These are phyloP conservation scores for Pezizomycotina sp. DNA, from an alignment of 2,329 filamentous ascomycete species.

Conservation along the genomic window DNA sequence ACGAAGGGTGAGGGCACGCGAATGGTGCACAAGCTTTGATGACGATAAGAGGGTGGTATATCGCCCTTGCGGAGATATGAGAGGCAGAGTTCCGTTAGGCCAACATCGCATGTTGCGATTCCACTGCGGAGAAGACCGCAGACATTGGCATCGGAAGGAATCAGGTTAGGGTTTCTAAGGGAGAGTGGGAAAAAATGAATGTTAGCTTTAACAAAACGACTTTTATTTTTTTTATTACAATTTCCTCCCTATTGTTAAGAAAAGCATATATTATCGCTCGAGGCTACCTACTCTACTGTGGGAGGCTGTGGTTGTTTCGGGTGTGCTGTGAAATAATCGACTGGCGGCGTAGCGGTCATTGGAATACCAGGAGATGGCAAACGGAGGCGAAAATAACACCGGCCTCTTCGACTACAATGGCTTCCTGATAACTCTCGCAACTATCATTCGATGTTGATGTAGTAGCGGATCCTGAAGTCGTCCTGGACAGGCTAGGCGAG, in stretches of 20 bases:
- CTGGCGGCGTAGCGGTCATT: constrained; percentile 4
- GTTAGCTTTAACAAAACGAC: background rate
- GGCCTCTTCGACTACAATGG: too few species aligned
- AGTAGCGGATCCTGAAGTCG: too few species aligned
- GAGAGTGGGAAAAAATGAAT: background rate
- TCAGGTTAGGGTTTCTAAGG: constrained; percentile 4
- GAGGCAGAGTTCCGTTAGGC: constrained; percentile 12
- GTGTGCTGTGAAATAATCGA: constrained; percentile 11
- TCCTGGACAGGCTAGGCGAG: too few species aligned
- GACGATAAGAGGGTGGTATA: constrained; percentile 12
- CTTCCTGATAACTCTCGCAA: too few species aligned
- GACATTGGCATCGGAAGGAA: constrained; percentile 15
- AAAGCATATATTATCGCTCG: too few species aligned
- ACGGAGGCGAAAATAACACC: too few species aligned
- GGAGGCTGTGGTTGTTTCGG: too few species aligned
- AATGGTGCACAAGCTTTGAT: constrained; percentile 19
- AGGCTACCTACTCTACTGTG: too few species aligned
- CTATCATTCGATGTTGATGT: too few species aligned
- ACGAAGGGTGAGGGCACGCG: constrained; percentile 6
- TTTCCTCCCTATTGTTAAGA: too few species aligned
- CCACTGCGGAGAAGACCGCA: constrained; percentile 10
- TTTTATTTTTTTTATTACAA: too few species aligned
- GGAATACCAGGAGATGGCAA: too few species aligned
- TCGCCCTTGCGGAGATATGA: constrained; percentile 13
- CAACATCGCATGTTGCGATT: constrained; percentile 11